Evolutionary conservation across 2,329 filamentous ascomycete species (phyloP).

Genomic region (Penicillium sp.): DNA sequence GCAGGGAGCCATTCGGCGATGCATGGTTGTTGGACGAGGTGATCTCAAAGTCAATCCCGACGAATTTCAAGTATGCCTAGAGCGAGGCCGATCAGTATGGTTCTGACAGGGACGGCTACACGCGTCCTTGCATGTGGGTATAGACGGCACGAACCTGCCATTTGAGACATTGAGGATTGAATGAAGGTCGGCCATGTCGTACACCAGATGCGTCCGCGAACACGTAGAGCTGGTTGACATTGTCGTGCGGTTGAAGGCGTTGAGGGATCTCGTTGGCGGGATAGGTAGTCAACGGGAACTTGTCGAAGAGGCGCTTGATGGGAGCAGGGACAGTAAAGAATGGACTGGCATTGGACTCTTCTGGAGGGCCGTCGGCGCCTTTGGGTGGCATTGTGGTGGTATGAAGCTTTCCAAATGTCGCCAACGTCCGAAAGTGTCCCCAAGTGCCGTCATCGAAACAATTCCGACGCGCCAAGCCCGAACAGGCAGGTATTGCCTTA

Average conservation of each 20-base stretch:
- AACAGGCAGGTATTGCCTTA: conserved; percentile 12
- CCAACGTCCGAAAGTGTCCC: neutral
- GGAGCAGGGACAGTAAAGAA: conserved; percentile 60
- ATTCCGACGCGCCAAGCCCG: conserved; percentile 6
- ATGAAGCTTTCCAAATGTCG: neutral
- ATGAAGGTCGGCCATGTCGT: conserved; percentile 65
- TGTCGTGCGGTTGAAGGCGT: conserved; percentile 51
- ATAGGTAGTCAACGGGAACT: conserved; percentile 76
- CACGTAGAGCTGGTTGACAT: conserved; percentile 66
- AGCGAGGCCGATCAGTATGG: conserved; percentile 10
- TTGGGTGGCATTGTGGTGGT: conserved; percentile 28
- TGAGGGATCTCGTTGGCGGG: conserved; percentile 71
- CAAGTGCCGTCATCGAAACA: conserved; percentile 13
- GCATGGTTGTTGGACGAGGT: conserved; percentile 86
- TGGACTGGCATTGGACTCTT: conserved; percentile 24
- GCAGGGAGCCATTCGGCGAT: conserved; percentile 82
- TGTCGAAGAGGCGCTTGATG: conserved; percentile 79
- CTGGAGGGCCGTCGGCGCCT: conserved; percentile 10
- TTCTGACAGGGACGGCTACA: neutral
- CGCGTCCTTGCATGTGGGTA: neutral
- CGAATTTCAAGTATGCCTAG: conserved; percentile 80
- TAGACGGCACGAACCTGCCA: conserved; percentile 70
- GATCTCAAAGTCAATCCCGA: conserved; percentile 65
- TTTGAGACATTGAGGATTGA: conserved; percentile 89
- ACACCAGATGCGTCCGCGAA: conserved; percentile 70